Evolutionary conservation across 768 basidiomycete genomes (phyloP).

Genomic region (Tephrocybe sp.): DNA sequence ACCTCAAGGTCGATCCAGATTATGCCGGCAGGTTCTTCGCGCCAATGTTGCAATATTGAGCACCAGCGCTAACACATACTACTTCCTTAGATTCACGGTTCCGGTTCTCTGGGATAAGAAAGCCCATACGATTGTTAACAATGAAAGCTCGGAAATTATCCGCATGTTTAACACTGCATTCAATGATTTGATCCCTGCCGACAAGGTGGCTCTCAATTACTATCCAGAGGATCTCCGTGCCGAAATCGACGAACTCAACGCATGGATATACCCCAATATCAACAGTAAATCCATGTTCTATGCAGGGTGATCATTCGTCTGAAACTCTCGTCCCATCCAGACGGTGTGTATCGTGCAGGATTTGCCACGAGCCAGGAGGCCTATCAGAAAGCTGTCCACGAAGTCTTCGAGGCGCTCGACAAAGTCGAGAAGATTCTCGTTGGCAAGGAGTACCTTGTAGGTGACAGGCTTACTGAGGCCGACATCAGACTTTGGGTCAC

Average conservation of each 20-base stretch:
- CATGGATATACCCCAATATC: conserved; percentile 82
- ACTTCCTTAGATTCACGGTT: conserved; percentile 65
- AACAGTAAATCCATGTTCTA: conserved; percentile 57
- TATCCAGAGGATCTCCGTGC: conserved; percentile 72
- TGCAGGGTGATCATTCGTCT: background rate
- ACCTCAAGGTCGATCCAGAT: conserved; percentile 68
- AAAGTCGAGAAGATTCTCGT: conserved; percentile 73
- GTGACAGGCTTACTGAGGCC: conserved; percentile 79
- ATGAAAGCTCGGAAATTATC: conserved; percentile 94
- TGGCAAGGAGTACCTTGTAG: conserved; percentile 82
- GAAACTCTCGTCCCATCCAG: conserved; percentile 31
- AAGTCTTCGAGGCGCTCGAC: conserved; percentile 79
- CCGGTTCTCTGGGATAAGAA: conserved; percentile 95
- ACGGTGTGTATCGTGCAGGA: conserved; percentile 86
- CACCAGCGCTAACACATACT: background rate
- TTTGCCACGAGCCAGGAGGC: conserved; percentile 82
- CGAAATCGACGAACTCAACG: conserved; percentile 83
- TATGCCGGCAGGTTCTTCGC: conserved; percentile 62
- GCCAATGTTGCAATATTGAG: background rate
- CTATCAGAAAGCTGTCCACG: conserved; percentile 72
- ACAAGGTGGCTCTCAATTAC: conserved; percentile 64
- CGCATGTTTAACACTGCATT: conserved; percentile 89
- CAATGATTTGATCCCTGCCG: conserved; percentile 65
- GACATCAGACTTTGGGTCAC: conserved; percentile 92
- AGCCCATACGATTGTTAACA: conserved; percentile 84